Base-by-base conservation (phyloP, 208 protist genomes). In the Crithidia sp. region DNA sequence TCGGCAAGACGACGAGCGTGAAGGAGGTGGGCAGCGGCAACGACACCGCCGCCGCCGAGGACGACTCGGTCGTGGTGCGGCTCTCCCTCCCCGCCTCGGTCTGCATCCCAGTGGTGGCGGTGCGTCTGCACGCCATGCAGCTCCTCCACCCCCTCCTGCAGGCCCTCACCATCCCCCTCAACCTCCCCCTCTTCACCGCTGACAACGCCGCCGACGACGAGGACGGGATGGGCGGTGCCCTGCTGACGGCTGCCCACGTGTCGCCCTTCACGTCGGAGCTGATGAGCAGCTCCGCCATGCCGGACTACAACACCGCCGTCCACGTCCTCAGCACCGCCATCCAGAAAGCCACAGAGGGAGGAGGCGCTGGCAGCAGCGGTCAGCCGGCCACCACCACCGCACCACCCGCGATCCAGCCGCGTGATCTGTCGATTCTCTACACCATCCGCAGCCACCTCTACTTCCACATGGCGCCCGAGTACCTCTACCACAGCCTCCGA, bases 351-450 rank as follows among this genome's bases (percentile, higher is more conserved):
- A 28, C 28, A 28, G 28, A 28, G 28, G 28, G 28, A 28, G 28
- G 28, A 28, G 28, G 28, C 28, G 28, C 28, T 28, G 28, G 28
- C 28, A 28, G 28, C 28, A 28, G 28, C 28, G 28, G 28, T 28
- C 50, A 12, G 14, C 50, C 50, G 50, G 50, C 14, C 14, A 17
- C 6, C 50, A 55, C 50, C 50, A 3, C 16, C 50, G 50, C 50
- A 17, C 45, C 45, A 13, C 63, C 7, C n/a, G 14, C 39, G 19
- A 49, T 62, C 53, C 67, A 47, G 50, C 66, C 67, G 6, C 74
- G 74, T 2, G 74, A 79, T 43, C 47, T 79, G 13, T 79, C 74
- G 14, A 79, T 79, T 16, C 67, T 79, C 12, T 74, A 79, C 61
- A 79, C 74, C 14, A 62, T 79, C 10, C 74, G 74, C 37, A 79